These are phyloP conservation scores for sunflower (Helianthus annuus) DNA, from an alignment of 129 eudicot genomes.

Conservation along the genomic window HanXRQr2.0-SUNRISE NC_035442.2:107764197-107764696, in stretches of 20 bases:
- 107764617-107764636: constrained; percentile 95
- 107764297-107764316: neutral
- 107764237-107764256: constrained; percentile 87
- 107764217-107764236: constrained; percentile 80
- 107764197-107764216: constrained; percentile 76
- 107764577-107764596: constrained; percentile 97
- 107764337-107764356: too few relatives aligned
- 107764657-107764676: constrained; percentile 71
- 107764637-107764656: constrained; percentile 91
- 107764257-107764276: constrained; percentile 83
- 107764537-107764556: neutral
- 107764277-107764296: constrained; percentile 27
- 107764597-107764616: constrained; percentile 94
- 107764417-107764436: constrained; percentile 74
- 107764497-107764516: constrained; percentile 72
- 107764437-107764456: constrained; percentile 74
- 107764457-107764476: constrained; percentile 97
- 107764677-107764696: constrained; percentile 71
- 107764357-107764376: constrained; percentile 51
- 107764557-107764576: constrained; percentile 24
- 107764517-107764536: neutral
- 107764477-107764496: constrained; percentile 85
- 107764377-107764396: constrained; percentile 73
- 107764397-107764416: constrained; percentile 82
- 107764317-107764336: neutral